These are phyloP conservation scores for Avena atlantica DNA, from an alignment of 176 grass and related monocot species.

Conservation along the genomic window DNA sequence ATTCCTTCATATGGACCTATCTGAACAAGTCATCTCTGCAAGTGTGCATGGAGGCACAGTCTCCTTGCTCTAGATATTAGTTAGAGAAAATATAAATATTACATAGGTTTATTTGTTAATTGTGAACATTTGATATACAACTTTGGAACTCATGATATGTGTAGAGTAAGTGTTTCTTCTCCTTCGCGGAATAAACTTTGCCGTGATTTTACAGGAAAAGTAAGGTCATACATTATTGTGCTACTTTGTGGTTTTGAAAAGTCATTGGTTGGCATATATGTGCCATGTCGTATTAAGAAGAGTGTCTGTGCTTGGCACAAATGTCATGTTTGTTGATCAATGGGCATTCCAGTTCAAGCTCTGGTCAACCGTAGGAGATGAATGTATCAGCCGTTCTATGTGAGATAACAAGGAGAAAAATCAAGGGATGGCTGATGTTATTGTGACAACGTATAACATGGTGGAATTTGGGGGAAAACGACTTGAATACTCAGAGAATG, in stretches of 20 bases:
- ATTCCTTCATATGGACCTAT: no score
- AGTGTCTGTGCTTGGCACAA: conserved; percentile 94
- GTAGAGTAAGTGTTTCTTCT: conserved; percentile 1
- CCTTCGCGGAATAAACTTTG: conserved; percentile 27
- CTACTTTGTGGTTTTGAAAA: conserved; percentile 96
- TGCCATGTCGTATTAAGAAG: conserved; percentile 93
- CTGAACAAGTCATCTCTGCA: no score
- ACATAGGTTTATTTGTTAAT: conserved; percentile 6
- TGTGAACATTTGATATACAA: neutral
- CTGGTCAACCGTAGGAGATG: conserved; percentile 96
- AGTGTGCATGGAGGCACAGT: neutral
- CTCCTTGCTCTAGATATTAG: neutral
- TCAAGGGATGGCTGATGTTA: conserved; percentile 80
- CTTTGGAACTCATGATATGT: neutral
- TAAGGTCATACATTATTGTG: conserved; percentile 95
- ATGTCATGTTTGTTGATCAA: conserved; percentile 96
- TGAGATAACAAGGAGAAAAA: conserved; percentile 97
- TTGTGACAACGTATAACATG: conserved; percentile 99
- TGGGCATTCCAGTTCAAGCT: conserved; percentile 99
- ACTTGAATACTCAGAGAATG: conserved; percentile 95
- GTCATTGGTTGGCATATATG: conserved; percentile 89
- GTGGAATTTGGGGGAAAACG: conserved; percentile 93
- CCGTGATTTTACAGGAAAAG: conserved; percentile 58
- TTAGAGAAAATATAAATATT: neutral
- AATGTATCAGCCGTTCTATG: conserved; percentile 91